Conservation (phyloP, 208 protist species). For the Leishmania tropica region DNA sequence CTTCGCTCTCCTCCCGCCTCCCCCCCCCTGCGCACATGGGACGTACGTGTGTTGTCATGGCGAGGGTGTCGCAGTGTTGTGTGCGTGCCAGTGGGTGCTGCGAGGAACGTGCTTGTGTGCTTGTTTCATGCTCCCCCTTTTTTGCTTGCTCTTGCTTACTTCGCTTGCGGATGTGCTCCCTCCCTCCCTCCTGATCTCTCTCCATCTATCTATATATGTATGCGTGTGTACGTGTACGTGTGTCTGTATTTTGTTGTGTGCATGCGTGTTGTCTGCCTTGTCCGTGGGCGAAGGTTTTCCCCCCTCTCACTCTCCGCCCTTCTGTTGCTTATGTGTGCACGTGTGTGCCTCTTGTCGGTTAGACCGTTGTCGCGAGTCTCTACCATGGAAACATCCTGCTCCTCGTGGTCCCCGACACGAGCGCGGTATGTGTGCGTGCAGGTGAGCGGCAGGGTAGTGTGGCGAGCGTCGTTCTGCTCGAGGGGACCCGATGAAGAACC, state of each 20-base stretch:
- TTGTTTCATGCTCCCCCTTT: too few relatives aligned
- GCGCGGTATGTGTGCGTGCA: not conserved
- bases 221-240: not conserved
- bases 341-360: not conserved
- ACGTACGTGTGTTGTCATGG: not conserved
- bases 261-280: not conserved
- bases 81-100: too few relatives aligned
- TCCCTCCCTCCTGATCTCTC: not conserved
- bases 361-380: not conserved
- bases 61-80: not conserved
- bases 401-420: not conserved
- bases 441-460: not conserved
- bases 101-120: too few relatives aligned
- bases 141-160: too few relatives aligned
- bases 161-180: too few relatives aligned
- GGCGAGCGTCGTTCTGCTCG: not conserved
- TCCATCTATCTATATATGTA: not conserved
- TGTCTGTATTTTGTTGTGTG: not conserved
- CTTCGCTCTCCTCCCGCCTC: not conserved
- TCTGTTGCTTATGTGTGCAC: not conserved
- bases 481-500: not conserved
- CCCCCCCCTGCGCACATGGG: not conserved
- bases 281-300: not conserved
- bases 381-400: not conserved
- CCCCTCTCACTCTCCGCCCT: not conserved